These are phyloP conservation scores for Verticillium nubilum DNA, from an alignment of 2,329 filamentous ascomycete species.

Conservation along the genomic window DNA sequence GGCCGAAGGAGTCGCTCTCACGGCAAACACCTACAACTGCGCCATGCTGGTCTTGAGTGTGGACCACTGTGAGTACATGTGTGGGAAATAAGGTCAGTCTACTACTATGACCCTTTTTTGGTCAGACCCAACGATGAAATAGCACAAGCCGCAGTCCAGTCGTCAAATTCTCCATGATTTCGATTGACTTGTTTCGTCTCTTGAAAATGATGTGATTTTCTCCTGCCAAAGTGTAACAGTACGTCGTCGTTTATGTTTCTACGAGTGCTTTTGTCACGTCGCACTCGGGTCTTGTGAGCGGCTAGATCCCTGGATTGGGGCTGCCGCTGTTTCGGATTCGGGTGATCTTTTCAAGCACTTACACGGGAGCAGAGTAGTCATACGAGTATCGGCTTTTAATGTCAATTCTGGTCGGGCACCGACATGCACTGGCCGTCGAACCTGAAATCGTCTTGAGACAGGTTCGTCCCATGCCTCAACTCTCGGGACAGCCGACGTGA, in stretches of 20 bases:
- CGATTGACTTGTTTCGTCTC: not conserved
- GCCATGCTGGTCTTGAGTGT: not conserved
- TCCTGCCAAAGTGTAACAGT: not conserved
- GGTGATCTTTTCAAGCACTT: not conserved
- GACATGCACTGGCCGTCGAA: not conserved
- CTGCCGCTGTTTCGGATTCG: not conserved
- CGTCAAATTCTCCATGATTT: not conserved
- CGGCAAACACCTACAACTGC: not conserved
- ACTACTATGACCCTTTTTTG: no score
- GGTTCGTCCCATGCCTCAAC: not conserved
- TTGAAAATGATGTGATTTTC: not conserved
- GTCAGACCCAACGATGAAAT: no score
- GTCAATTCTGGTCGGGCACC: not conserved
- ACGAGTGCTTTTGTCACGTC: not conserved
- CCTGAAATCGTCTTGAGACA: not conserved
- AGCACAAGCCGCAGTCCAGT: not conserved
- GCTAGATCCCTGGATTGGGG: not conserved
- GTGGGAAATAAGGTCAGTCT: no score
- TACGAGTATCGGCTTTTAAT: not conserved
- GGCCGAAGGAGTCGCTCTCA: not conserved
- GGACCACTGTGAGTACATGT: not conserved
- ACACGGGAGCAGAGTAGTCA: not conserved
- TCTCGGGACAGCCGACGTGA: not conserved
- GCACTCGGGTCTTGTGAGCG: not conserved
- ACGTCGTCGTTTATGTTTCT: not conserved